Evolutionary conservation across 2,329 filamentous ascomycete species (phyloP).

Genomic region (Cryphonectria parasitica): DNA sequence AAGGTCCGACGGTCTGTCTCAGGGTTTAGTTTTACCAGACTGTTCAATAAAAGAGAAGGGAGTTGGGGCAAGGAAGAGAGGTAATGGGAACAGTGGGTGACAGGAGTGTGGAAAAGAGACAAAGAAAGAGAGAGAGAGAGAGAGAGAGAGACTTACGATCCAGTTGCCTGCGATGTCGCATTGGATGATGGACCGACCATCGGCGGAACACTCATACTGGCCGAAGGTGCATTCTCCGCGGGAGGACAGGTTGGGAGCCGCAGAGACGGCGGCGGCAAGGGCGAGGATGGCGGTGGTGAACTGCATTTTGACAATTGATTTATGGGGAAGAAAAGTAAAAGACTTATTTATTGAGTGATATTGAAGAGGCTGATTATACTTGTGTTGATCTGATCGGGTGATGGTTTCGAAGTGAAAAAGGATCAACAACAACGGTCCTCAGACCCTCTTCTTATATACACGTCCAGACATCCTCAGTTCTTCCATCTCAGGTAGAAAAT

Average conservation of each 20-base stretch:
- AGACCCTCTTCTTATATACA: constrained; percentile 24
- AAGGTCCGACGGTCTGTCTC: constrained; percentile 23
- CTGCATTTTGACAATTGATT: constrained; percentile 27
- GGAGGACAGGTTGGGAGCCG: constrained; percentile 19
- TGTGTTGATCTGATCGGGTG: background rate
- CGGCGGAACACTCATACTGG: constrained; percentile 26
- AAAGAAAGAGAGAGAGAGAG: background rate
- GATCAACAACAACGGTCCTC: background rate
- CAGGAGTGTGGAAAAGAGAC: too few species aligned
- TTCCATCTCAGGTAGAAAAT: background rate
- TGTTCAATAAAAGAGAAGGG: background rate
- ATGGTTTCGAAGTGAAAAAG: background rate
- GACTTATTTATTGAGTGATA: too few species aligned
- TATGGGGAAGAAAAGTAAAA: background rate
- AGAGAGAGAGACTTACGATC: constrained; percentile 20
- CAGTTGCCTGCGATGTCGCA: constrained; percentile 27
- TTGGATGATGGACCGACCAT: constrained; percentile 21
- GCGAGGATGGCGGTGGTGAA: constrained; percentile 27
- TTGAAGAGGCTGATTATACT: background rate
- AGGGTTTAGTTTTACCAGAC: background rate
- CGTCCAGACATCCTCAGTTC: background rate
- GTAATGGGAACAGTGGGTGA: too few species aligned
- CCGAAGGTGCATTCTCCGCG: constrained; percentile 26
- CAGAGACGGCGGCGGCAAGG: constrained; percentile 27
- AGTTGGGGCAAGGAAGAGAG: background rate